Evolutionary conservation across 345 rosid genomes (phyloP).

Genomic region (Eucalyptus tenuipes): DNA sequence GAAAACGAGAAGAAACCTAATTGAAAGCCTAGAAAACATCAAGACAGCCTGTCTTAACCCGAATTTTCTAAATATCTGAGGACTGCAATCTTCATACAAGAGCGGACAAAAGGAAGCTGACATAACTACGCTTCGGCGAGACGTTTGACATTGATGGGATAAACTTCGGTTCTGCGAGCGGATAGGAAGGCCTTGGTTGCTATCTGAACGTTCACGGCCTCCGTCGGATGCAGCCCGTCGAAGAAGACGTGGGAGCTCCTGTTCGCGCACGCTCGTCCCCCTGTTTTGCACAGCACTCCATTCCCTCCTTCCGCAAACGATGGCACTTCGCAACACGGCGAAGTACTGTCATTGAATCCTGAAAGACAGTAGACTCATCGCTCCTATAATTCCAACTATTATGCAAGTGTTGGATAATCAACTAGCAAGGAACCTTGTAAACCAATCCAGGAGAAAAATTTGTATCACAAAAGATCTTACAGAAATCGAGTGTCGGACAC

Average conservation of each 20-base stretch:
- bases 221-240: conserved; percentile 60
- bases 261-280: conserved; percentile 8
- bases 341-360: neutral
- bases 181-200: conserved; percentile 37
- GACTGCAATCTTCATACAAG: neutral
- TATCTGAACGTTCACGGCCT: conserved; percentile 30
- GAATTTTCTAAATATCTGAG: neutral
- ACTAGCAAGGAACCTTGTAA: neutral
- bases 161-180: conserved; percentile 9
- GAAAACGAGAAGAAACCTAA: neutral
- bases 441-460: neutral
- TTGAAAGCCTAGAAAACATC: neutral
- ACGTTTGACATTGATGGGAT: conserved; percentile 31
- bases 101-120: neutral
- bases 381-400: neutral
- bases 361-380: neutral
- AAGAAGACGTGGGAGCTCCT: conserved; percentile 27
- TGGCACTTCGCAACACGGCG: conserved; percentile 24
- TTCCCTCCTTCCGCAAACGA: conserved; percentile 9
- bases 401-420: neutral
- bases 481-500: neutral
- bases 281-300: conserved; percentile 22
- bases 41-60: neutral
- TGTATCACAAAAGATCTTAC: neutral
- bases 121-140: neutral